Conservation (phyloP, 495 filamentous ascomycete species). For the Penicillium coprophilum region DNA sequence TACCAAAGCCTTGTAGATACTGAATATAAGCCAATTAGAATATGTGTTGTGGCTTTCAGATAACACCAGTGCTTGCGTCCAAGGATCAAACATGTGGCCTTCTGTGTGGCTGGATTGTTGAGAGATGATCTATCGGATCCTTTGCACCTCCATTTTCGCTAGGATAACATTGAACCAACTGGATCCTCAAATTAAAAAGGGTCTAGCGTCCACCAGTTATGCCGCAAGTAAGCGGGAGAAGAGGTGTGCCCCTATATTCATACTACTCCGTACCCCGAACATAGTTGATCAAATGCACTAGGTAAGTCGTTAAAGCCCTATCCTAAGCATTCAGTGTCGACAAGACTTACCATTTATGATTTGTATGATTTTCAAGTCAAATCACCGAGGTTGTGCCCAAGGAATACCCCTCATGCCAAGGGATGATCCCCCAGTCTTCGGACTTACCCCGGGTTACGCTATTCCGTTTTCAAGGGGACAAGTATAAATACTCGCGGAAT, state of each 20-base stretch:
- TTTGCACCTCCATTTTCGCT: no score
- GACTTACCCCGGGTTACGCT: conserved; percentile 1
- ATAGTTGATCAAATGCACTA: background rate
- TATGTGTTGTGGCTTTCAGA: no score
- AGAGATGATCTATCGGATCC: no score
- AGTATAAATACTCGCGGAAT: conserved; percentile 12
- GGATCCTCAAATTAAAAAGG: background rate
- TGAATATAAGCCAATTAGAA: background rate
- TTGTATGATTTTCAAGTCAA: background rate
- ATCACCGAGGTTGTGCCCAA: background rate
- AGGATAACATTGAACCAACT: no score
- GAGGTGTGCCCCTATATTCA: background rate
- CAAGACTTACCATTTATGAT: background rate
- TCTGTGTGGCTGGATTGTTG: no score
- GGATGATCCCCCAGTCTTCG: conserved; percentile 9
- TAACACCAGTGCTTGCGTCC: no score
- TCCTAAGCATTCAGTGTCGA: background rate
- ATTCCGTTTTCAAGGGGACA: background rate
- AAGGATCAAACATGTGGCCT: no score
- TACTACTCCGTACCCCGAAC: background rate
- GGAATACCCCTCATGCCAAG: conserved; percentile 19
- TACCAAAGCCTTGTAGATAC: background rate
- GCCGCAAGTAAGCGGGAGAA: background rate
- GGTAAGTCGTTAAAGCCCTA: background rate
- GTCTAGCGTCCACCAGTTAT: background rate